These are phyloP conservation scores for Carex myosuroides DNA, from an alignment of 176 grass and related monocot species.

Conservation along the genomic window DNA sequence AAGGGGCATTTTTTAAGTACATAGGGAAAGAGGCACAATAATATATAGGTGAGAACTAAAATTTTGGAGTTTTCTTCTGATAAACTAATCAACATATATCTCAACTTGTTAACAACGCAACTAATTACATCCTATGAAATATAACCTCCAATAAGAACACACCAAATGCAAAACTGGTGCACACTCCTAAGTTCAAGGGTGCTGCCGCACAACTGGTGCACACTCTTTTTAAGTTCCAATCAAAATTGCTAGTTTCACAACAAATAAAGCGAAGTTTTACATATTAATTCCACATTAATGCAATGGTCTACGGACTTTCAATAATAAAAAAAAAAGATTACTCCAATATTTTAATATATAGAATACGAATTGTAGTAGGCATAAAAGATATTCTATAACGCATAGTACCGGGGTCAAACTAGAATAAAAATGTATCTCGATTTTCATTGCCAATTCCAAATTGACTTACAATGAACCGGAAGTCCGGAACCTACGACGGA, in stretches of 20 bases:
- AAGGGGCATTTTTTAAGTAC: too few relatives aligned
- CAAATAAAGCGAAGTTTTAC: too few relatives aligned
- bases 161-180: too few relatives aligned
- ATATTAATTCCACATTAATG: too few relatives aligned
- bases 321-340: too few relatives aligned
- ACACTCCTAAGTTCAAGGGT: too few relatives aligned
- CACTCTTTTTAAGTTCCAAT: too few relatives aligned
- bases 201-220: too few relatives aligned
- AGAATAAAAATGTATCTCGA: background rate
- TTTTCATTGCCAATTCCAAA: background rate
- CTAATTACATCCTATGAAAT: background rate
- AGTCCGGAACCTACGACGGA: background rate
- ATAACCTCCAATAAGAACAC: background rate
- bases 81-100: slow-evolving; percentile 19
- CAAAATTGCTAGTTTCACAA: too few relatives aligned
- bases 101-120: background rate
- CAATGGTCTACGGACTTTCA: too few relatives aligned
- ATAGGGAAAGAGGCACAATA: background rate
- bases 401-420: background rate
- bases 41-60: background rate
- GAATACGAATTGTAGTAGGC: background rate
- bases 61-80: background rate
- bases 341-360: background rate
- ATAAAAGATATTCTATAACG: background rate
- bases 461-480: background rate